phyloP scores from a whole-genome alignment of 768 basidiomycete species.

The Phaeolepiota aurea region DNA sequence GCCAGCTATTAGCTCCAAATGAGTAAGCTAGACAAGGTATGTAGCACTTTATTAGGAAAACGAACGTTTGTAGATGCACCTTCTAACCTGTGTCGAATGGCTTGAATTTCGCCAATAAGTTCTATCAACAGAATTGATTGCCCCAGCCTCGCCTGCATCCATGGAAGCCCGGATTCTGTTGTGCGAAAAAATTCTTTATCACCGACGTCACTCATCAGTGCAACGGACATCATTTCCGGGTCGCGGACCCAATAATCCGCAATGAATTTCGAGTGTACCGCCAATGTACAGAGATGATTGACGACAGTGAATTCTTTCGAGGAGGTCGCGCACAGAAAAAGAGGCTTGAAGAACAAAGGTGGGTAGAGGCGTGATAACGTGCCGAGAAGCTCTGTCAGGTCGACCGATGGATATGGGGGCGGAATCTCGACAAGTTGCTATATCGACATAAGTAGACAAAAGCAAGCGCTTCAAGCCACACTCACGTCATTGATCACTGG shows the following conservation, averaged over 20 bases:
- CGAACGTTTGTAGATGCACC: no score
- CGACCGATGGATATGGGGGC: constrained; percentile 35
- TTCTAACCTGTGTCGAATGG: constrained; percentile 28
- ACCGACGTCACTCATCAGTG: constrained; percentile 46
- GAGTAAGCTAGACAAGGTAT: neutral
- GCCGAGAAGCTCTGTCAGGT: constrained; percentile 43
- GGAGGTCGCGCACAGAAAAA: constrained; percentile 63
- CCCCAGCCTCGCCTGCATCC: constrained; percentile 49
- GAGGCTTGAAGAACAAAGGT: constrained; percentile 61
- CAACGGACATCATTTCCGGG: constrained; percentile 68
- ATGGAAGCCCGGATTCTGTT: constrained; percentile 12
- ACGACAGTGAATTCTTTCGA: constrained; percentile 51
- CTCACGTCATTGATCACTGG: constrained; percentile 46
- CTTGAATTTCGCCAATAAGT: constrained; percentile 44
- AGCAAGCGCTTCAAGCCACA: no score
- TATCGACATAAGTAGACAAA: neutral
- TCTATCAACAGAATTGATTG: constrained; percentile 58
- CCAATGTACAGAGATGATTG: constrained; percentile 48
- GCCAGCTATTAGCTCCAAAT: constrained; percentile 12
- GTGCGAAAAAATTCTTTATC: constrained; percentile 13
- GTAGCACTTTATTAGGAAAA: no score
- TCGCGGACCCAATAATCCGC: constrained; percentile 61
- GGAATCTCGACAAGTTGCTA: constrained; percentile 50
- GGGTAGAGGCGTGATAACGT: constrained; percentile 44
- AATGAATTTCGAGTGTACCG: constrained; percentile 42